Evolutionary conservation across 805 yeast genomes (phyloP).

Genomic region (Monosporozyma aerobia): DNA sequence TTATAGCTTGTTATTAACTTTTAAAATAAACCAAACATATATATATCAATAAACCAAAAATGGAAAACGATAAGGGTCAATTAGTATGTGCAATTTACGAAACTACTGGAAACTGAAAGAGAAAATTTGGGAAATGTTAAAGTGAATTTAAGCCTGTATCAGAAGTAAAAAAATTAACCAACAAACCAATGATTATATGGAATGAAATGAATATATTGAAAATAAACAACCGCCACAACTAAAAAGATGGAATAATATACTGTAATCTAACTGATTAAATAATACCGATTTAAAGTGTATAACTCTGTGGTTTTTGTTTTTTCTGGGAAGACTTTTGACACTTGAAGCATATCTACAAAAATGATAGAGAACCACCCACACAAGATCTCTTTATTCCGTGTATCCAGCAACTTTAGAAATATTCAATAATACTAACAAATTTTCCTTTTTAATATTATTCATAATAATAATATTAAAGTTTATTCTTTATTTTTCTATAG

Average conservation of each 20-base stretch:
- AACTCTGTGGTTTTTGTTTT: too few species aligned
- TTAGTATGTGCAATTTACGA: slow-evolving; percentile 57
- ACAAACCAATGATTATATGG: too few species aligned
- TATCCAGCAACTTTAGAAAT: background rate
- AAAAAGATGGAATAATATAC: too few species aligned
- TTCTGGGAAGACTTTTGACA: too few species aligned
- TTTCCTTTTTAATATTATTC: background rate
- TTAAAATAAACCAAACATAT: slow-evolving; percentile 1
- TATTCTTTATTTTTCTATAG: slow-evolving; percentile 32
- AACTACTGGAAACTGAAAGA: background rate
- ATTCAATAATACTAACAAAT: background rate
- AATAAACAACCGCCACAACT: too few species aligned
- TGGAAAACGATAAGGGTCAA: slow-evolving; percentile 99
- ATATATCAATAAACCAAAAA: slow-evolving; percentile 41
- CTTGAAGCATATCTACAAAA: background rate
- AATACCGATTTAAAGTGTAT: too few species aligned
- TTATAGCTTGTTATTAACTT: background rate
- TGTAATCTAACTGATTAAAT: too few species aligned
- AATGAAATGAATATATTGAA: too few species aligned
- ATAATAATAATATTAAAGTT: background rate
- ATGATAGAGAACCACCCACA: background rate
- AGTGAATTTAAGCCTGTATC: background rate
- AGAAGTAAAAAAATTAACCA: background rate
- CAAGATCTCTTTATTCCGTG: background rate
- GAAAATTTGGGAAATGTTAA: too few species aligned